Evolutionary conservation across 805 yeast species (phyloP), one percentile per base, ranked within the genome.

Genomic region (Cyberlindnera maclurae): DNA sequence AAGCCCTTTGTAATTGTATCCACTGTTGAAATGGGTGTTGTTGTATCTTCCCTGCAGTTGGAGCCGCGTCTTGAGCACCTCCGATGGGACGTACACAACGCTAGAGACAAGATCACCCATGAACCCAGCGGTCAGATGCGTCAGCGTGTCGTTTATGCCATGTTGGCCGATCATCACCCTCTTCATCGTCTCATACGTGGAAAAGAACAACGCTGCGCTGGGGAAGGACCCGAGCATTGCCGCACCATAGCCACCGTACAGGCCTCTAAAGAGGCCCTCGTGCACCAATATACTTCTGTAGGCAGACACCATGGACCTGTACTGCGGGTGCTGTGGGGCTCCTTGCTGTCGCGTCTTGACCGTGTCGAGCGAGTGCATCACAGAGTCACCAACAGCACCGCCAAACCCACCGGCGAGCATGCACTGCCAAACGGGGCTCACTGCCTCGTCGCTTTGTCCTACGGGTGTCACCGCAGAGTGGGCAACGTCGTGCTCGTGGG

Each of bases 321-420:
- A 90, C 58, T 85, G 82, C 6, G 65, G 46, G 15, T 71, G 71
- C 46, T 70, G 66, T 16, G 84, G 79, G 4, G 95, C 84, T n/a
- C 96, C 97, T 57, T 93, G 99, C 59, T 93, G 98, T 45, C 98
- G 70, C 2, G 98, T 93, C 58, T 93, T 93, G 26, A 93, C 96
- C 0, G 98, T 93, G 57, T 93, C 99, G 27, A 93, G 63, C 0
- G 97, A 89, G 61, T 93, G 97, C 97, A 93, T 93, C 24, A 77
- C 64, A 2, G 93, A 73, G 54, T 90, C 98, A 12, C 97, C 97
- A 29, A 89, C 75, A 39, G 85, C 79, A 1, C 97, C 98, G 7
- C 98, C 98, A 35, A 90, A 62, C 1, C 95, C 97, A 31, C 98
- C 98, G 0, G 97, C 96, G 29, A 88, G 39, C 68, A 87, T 68